phyloP scores from a whole-genome alignment of 1,139 yeast species.

The Hemisphaericaspora xylanilytica region DNA sequence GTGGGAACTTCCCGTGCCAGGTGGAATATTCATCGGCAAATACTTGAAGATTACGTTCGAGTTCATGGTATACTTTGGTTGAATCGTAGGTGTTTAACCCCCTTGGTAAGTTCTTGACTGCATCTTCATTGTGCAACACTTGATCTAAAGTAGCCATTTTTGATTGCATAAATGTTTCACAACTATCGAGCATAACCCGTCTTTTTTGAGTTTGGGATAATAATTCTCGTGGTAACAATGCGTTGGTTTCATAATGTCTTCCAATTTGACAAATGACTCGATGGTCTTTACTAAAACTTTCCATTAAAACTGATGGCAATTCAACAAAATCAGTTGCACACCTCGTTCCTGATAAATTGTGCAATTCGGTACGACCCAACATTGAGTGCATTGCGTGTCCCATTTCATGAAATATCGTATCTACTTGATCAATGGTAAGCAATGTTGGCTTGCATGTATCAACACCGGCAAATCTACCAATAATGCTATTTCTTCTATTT shows the following conservation, averaged over 20 bases:
- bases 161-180: constrained; percentile 84
- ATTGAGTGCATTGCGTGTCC: constrained; percentile 99
- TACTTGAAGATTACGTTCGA: constrained; percentile 56
- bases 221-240: constrained; percentile 51
- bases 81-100: constrained; percentile 41
- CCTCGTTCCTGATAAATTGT: constrained; percentile 91
- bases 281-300: constrained; percentile 80
- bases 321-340: constrained; percentile 97
- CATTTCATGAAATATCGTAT: constrained; percentile 96
- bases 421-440: constrained; percentile 74
- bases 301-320: constrained; percentile 93
- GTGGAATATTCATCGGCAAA: constrained; percentile 65
- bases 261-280: constrained; percentile 75
- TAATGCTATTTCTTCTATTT: constrained; percentile 20
- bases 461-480: constrained; percentile 29
- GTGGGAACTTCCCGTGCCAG: constrained; percentile 96
- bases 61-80: constrained; percentile 58
- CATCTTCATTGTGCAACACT: constrained; percentile 52
- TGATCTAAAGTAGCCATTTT: constrained; percentile 91
- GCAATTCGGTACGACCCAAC: constrained; percentile 87
- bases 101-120: constrained; percentile 33
- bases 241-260: constrained; percentile 67
- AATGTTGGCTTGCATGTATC: constrained; percentile 37
- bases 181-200: constrained; percentile 54
- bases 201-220: constrained; percentile 53